A percentile compares a stretch with the other conserved stretches of the same genome.
These are phyloP conservation scores for Globisporangium splendens DNA, from an alignment of 352 stramenopile species.

Conservation along the genomic window DNA sequence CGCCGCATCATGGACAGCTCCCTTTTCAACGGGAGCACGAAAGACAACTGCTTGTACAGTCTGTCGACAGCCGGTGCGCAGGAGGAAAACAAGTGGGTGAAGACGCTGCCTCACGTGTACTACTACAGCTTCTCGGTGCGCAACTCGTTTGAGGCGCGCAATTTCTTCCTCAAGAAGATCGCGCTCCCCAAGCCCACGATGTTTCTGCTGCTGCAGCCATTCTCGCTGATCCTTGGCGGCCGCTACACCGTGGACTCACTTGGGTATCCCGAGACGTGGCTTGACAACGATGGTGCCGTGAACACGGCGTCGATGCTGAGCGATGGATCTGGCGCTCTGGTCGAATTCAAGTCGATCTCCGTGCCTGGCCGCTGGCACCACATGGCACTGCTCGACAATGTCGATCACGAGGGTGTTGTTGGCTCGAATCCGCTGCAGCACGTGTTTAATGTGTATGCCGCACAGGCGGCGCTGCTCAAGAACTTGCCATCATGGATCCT, in stretches of 20 bases:
- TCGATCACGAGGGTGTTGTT: constrained; percentile 14
- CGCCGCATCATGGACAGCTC: constrained; percentile 8
- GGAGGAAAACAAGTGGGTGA: constrained; percentile 16
- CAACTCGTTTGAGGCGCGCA: constrained; percentile 6
- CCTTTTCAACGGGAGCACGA: constrained; percentile 9
- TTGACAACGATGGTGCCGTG: too few relatives aligned
- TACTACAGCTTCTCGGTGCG: constrained; percentile 17
- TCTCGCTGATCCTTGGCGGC: constrained; percentile 7
- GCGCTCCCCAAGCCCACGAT: constrained; percentile 10
- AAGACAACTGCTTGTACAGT: constrained; percentile 14
- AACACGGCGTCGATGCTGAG: constrained; percentile 12
- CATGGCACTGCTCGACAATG: constrained; percentile 10
- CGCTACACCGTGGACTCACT: constrained; percentile 11
- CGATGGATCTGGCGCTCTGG: constrained; percentile 6
- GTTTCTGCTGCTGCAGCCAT: constrained; percentile 11
- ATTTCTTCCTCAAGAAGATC: constrained; percentile 12
- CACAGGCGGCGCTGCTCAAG: constrained; percentile 9
- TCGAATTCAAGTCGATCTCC: constrained; percentile 8
- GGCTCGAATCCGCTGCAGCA: constrained; percentile 14
- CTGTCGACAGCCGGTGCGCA: constrained; percentile 10
- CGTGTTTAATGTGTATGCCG: constrained; percentile 13
- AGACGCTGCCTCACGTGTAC: constrained; percentile 18
- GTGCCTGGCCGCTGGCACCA: constrained; percentile 13
- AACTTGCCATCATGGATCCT: neutral
- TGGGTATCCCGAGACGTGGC: too few relatives aligned